Evolutionary conservation across 2,329 filamentous ascomycete species (phyloP), one percentile per base, ranked within the genome.

Genomic region (Fusarium sp.): DNA sequence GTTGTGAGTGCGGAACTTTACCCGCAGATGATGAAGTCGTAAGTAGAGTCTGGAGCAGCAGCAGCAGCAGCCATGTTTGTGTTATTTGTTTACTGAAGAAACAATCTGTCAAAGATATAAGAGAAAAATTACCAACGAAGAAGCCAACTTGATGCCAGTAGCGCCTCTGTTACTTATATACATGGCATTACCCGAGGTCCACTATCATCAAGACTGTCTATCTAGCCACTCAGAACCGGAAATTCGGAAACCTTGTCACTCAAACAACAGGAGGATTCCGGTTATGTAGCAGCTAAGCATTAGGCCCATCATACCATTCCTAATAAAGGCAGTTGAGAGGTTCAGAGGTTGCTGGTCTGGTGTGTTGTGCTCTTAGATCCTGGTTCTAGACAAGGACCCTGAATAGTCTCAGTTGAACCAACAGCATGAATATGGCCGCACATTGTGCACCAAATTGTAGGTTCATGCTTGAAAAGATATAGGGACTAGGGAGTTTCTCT

Each of bases 11-110:
- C 51, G 35, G 50, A 45, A 72, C 80, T 73, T 74, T 68, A 81
- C 81, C 81, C 81, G 64, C 80, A 82, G 39, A 82, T 63, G 53
- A 82, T 79, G 54, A 82, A 82, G 59, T 82, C 81, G 42, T 79
- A 82, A 51, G 72, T 65, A 28, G 58, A 60, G 42, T 77, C 70
- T n/a, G 61, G 66, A 54, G 60, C 41, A n/a, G n/a, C n/a, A 54
- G 57, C 41, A 54, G 60, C 44, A 54, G 60, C 39, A 65, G 75
- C 63, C 76, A 78, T 78, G 8, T 28, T 73, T 24, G 35, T 36
- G 32, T 36, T 36, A 24, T 61, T 14, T 45, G 15, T 57, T 18
- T 35, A 32, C 24, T 42, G 30, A 42, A 17, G 6, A 12, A 20
- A 18, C 5, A 22, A 26, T 36, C 8, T 38, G n/a, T 50, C 24